Evolutionary conservation across 169 alveolate species (phyloP).

Genomic region (Sarcocystis neurona): DNA sequence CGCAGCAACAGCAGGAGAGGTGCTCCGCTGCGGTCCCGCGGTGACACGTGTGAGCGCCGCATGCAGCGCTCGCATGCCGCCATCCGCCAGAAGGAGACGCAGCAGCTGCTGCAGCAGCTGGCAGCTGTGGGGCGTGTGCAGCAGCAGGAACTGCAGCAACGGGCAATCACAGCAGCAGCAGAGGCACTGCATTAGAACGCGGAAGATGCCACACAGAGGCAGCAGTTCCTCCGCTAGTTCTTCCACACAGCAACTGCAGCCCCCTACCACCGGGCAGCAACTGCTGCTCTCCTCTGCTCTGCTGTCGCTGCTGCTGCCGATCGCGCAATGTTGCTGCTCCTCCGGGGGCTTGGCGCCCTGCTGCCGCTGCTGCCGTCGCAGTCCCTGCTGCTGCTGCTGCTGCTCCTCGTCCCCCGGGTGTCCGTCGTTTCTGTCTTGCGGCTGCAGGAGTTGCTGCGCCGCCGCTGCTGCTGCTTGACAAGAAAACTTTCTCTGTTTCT

Average conservation of each 20-base stretch:
- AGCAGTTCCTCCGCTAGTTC: not conserved
- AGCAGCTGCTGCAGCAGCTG: not conserved
- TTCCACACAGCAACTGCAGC: not conserved
- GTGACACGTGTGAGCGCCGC: too few species aligned
- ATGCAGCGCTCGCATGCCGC: conserved; percentile 28
- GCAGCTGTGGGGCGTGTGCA: not conserved
- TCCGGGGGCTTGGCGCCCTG: too few species aligned
- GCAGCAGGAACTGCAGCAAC: not conserved
- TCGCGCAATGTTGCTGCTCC: not conserved
- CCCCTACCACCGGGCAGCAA: not conserved
- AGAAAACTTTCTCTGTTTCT: not conserved
- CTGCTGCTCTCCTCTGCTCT: not conserved
- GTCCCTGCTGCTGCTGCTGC: not conserved
- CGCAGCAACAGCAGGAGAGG: not conserved
- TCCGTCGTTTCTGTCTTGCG: not conserved
- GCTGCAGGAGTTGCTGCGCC: not conserved
- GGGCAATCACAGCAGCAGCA: not conserved
- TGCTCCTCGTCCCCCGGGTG: not conserved
- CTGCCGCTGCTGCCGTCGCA: not conserved
- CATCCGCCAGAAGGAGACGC: not conserved
- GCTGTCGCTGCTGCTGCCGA: not conserved
- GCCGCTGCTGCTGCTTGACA: not conserved
- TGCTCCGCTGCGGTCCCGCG: too few species aligned
- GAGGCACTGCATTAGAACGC: not conserved
- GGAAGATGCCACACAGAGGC: not conserved